These are phyloP conservation scores for Pyricularia sp. DNA, from an alignment of 2,329 filamentous ascomycete species.

Conservation along the genomic window DNA sequence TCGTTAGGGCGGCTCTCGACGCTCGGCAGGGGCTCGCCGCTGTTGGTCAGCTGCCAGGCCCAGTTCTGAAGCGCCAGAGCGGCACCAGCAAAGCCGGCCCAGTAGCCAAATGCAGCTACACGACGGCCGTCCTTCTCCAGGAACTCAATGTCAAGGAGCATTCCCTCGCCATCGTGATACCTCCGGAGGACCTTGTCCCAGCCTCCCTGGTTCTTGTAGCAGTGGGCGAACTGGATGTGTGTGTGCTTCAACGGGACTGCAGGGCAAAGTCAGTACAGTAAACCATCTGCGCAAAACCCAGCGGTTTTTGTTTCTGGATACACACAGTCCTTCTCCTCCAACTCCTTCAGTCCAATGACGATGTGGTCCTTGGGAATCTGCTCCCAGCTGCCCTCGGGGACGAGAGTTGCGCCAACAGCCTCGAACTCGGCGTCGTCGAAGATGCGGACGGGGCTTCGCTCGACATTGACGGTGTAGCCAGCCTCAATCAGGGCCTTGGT, in stretches of 20 bases:
- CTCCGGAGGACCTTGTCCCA: constrained; percentile 75
- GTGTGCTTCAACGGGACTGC: constrained; percentile 60
- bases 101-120: constrained; percentile 64
- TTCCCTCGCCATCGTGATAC: constrained; percentile 67
- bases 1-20: constrained; percentile 67
- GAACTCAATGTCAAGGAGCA: constrained; percentile 81
- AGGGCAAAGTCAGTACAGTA: not conserved
- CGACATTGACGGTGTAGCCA: constrained; percentile 60
- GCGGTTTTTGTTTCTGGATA: constrained; percentile 9
- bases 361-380: constrained; percentile 59
- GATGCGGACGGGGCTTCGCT: constrained; percentile 59
- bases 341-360: constrained; percentile 70
- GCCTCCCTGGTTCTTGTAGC: constrained; percentile 67
- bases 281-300: no score
- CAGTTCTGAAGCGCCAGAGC: constrained; percentile 72
- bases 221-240: constrained; percentile 58
- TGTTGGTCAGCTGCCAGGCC: constrained; percentile 69
- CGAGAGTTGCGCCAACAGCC: constrained; percentile 53
- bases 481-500: constrained; percentile 52
- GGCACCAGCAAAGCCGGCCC: constrained; percentile 67
- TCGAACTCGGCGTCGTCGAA: constrained; percentile 53
- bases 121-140: constrained; percentile 64
- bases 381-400: constrained; percentile 58
- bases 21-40: constrained; percentile 49
- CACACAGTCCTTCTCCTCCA: constrained; percentile 59